Evolutionary conservation across 495 filamentous ascomycete genomes (phyloP), one percentile per base, ranked within the genome.

Genomic region (Hamigera avellanea): DNA sequence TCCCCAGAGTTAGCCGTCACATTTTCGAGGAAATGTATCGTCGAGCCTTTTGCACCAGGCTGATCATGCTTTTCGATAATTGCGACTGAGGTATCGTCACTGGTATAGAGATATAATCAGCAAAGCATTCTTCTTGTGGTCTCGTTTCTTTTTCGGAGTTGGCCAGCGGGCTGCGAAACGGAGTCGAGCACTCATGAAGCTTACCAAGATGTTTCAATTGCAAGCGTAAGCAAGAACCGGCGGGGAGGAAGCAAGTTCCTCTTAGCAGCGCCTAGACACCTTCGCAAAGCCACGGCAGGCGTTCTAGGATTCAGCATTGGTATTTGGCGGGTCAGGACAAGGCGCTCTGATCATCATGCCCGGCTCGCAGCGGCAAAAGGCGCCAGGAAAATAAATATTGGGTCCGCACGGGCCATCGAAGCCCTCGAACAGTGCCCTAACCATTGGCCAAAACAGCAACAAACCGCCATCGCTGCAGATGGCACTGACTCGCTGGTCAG

Each of bases 31-130:
- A 88, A 93, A 53, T 79, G 75, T 0, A 95, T 70, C 6, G 56
- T 66, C 6, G 74, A 70, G 8, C 54, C 50, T 19, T 42, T 39
- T 13, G 49, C 39, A 2, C 50, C 39, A 6, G 49, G 19, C 3
- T 17, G 17, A 8, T 36, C 37, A 4, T 47, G 54, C 36, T 73
- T 83, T 40, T 84, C 70, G 10, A 96, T 67, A 31, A 98, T 59
- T 14, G 89, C 83, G 6, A 98, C 86, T 28, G 83, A 89, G 1
- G 89, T 94, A 62, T 98, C 91, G 59, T 98, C 91, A 67, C 85
- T 78, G 41, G 30, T 29, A 3, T 14, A 40, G 6, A 25, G n/a
- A 10, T 30, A 30, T 26, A 21, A 26, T 60, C 41, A 45, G 40
- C 26, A 31, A 32, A 21, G 21, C 19, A 14, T 9, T 6, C 29